Conservation (phyloP, 2,329 filamentous ascomycete genomes). For the Trichoderma harzianum region DNA sequence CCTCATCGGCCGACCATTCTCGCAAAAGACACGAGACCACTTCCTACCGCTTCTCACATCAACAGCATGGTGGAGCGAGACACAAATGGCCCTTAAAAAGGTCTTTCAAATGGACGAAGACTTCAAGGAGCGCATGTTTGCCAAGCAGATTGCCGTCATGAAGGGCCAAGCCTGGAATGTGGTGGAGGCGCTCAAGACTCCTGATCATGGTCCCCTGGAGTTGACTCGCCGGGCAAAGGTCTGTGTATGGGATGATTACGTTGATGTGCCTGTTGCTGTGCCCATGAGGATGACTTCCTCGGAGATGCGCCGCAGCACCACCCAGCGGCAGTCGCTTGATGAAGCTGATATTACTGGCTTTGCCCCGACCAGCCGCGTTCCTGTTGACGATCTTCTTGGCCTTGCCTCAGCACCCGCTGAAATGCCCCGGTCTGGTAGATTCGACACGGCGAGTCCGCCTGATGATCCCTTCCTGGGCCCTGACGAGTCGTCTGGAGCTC, state of each 20-base stretch:
- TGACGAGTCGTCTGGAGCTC: slow-evolving; percentile 29
- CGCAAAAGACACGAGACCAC: slow-evolving; percentile 86
- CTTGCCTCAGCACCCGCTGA: slow-evolving; percentile 60
- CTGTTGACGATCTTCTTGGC: slow-evolving; percentile 66
- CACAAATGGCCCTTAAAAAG: slow-evolving; percentile 77
- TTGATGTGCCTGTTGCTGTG: slow-evolving; percentile 91
- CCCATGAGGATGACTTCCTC: slow-evolving; percentile 80
- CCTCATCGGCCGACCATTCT: slow-evolving; percentile 93
- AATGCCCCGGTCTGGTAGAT: slow-evolving; percentile 71
- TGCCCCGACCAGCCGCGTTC: slow-evolving; percentile 30
- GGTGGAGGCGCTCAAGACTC: slow-evolving; percentile 90
- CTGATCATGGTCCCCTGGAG: slow-evolving; percentile 89
- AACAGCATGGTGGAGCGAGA: slow-evolving; percentile 95
- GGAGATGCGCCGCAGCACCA: slow-evolving; percentile 71
- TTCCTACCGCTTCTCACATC: slow-evolving; percentile 95
- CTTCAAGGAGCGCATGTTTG: slow-evolving; percentile 98
- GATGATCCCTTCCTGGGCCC: slow-evolving; percentile 41
- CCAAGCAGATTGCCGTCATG: slow-evolving; percentile 97
- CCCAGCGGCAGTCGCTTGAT: slow-evolving; percentile 52
- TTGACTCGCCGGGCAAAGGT: slow-evolving; percentile 86
- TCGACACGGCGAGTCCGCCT: slow-evolving; percentile 58
- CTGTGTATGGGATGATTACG: slow-evolving; percentile 96
- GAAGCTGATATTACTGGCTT: slow-evolving; percentile 80
- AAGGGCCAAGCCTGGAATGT: slow-evolving; percentile 99
- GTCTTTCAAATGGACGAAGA: slow-evolving; percentile 91